Evolutionary conservation across 192 early-diverging fungal species (phyloP).

Genomic region (Phlyctochytrium planicorne): DNA sequence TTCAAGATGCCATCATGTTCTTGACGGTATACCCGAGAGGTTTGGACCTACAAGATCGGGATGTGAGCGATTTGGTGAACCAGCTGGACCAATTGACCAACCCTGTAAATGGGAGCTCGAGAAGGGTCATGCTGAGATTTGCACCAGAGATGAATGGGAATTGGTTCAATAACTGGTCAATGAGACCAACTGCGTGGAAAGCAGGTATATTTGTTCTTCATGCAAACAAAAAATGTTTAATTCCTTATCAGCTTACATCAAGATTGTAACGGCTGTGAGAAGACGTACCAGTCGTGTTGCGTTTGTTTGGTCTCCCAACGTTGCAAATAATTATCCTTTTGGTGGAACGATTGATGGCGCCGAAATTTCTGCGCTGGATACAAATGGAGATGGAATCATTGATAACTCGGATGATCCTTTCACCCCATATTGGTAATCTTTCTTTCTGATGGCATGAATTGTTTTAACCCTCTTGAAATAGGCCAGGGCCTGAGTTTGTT

Average conservation of each 20-base stretch:
- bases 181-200: neutral
- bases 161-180: constrained; percentile 14
- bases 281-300: neutral
- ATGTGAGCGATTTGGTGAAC: constrained; percentile 16
- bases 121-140: constrained; percentile 24
- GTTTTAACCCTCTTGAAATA: constrained; percentile 14
- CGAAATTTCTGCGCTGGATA: constrained; percentile 39
- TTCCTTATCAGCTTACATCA: neutral
- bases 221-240: too few relatives aligned
- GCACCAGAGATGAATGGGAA: constrained; percentile 34
- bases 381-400: constrained; percentile 43
- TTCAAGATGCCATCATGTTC: constrained; percentile 15
- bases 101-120: neutral
- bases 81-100: constrained; percentile 17
- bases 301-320: constrained; percentile 46
- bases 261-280: neutral
- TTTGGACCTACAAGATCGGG: neutral
- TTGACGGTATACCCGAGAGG: constrained; percentile 24
- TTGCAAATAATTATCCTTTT: constrained; percentile 36
- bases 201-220: too few relatives aligned
- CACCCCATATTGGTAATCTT: constrained; percentile 37
- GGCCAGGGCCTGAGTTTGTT: constrained; percentile 27
- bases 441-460: constrained; percentile 23
- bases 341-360: constrained; percentile 8
- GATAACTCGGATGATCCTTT: neutral